Evolutionary conservation across 164 flowering plant genomes (phyloP), one percentile per base, ranked within the genome.

Genomic region (Stephania cephalantha): DNA sequence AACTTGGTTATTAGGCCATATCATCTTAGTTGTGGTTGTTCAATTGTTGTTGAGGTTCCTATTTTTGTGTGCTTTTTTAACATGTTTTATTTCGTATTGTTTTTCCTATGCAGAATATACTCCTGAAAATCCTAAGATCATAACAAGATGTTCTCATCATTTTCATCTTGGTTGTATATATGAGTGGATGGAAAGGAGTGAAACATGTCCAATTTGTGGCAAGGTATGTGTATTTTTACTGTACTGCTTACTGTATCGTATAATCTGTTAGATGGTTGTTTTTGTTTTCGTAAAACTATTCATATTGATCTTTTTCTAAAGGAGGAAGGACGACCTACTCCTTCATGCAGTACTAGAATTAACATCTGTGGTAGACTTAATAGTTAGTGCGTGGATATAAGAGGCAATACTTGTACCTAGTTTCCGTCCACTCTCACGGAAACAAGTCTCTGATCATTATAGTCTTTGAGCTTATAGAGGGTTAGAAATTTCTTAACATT

Each of bases 151-250:
- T 79, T 86, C 88, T 46, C 92, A 90, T 80, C 90, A 91, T 84
- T 91, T 89, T 79, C 95, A 91, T 81, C 88, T 90, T 25, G 87
- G 88, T 17, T 90, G 92, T 79, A 88, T 90, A 78, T 89, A 87
- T 71, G 95, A 88, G 75, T 89, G 95, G 92, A 82, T 90, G 95
- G 92, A 90, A 83, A 85, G 91, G 80, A 88, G 95, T 79, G 91
- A 90, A 74, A 87, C 79, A 61, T 90, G 95, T 85, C 95, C 95
- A 74, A 74, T 90, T 25, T 90, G 95, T 80, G 95, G 95, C 75
- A 89, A 90, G 95, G 95, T 90, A 88, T 22, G 42, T 35, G 42
- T 35, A 35, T 4, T 35, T 4, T 70, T 67, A 25, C 46, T 35
- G 46, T 17, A 45, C 18, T 73, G 35, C 48, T 44, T 29, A 6